These are phyloP conservation scores for Brassica balearica DNA, from an alignment of 441 rosid genomes.

Conservation along the genomic window DNA sequence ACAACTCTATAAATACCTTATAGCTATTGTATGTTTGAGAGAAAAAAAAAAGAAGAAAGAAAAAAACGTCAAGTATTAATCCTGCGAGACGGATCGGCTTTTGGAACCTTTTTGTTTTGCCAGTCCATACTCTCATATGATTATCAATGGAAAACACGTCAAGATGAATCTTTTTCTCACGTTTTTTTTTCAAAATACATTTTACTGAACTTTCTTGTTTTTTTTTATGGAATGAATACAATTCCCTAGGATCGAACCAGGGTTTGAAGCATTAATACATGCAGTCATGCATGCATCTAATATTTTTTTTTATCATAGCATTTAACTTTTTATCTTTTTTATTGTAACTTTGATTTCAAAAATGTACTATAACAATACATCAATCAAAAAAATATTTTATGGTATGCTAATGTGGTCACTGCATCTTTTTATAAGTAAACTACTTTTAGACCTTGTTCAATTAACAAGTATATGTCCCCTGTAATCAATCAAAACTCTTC, in stretches of 20 bases:
- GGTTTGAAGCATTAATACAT: no score
- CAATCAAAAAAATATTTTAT: not conserved
- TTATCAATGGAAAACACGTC: not conserved
- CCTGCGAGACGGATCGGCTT: not conserved
- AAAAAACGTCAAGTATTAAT: not conserved
- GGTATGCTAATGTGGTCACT: conserved; percentile 1
- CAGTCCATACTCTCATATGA: not conserved
- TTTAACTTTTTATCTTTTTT: not conserved
- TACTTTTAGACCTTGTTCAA: conserved; percentile 6
- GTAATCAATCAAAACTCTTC: conserved; percentile 27
- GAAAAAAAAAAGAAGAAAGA: no score
- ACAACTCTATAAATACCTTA: not conserved
- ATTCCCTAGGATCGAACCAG: no score
- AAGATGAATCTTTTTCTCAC: not conserved
- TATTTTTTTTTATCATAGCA: not conserved
- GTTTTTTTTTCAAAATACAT: not conserved
- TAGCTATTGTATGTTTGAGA: no score
- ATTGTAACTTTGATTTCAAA: not conserved
- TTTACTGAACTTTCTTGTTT: not conserved
- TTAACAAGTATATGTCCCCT: conserved; percentile 18
- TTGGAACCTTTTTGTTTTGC: not conserved
- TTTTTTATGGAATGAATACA: no score
- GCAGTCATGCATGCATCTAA: not conserved
- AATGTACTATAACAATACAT: not conserved
- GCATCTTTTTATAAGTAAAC: not conserved